Evolutionary conservation across 768 basidiomycete genomes (phyloP), one percentile per base, ranked within the genome.

Genomic region (Amanita rubescens): DNA sequence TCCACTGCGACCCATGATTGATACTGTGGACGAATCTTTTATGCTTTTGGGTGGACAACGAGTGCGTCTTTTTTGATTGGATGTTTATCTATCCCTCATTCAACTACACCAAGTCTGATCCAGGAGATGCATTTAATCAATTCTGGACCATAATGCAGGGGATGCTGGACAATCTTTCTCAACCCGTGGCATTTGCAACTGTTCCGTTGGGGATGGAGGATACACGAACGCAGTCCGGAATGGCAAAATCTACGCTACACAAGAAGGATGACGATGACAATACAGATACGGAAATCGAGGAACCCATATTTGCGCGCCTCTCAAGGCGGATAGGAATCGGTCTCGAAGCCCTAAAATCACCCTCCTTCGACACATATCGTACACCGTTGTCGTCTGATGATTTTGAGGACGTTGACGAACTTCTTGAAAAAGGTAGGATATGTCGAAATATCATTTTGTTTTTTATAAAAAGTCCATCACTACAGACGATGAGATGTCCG

Each of bases 131-230:
- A 4, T 93, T 93, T 71, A 90, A 90, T 62, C 80, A 89, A 60
- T 93, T 92, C 62, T 93, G 90, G 90, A 82, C 79, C 59, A 87
- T 87, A 46, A 85, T 91, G 74, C 88, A 92, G 67, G 87, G 84
- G 37, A 85, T 90, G 81, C 67, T 92, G 43, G 88, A 92, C 60
- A 86, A 90, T 60, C 75, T 93, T n/a, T 85, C 87, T 3, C 87
- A 90, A 60, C 85, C 86, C 3, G 82, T 88, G 8, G 90, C 90
- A 14, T 93, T 93, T 62, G 81, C 90, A 4, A 90, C 87, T 6
- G 83, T 84, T 12, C 89, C 91, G 14, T 75, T 92, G 19, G 79
- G 78, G 39, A 69, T 71, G 42, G 66, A 69, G 8, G 75, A 75
- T 46, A 55, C 65, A 7, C 37, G 57, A 27, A 15, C 41, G 6